Base-by-base conservation (phyloP, 2,329 filamentous ascomycete genomes). In the Myriosclerotinia duriaeana region DNA sequence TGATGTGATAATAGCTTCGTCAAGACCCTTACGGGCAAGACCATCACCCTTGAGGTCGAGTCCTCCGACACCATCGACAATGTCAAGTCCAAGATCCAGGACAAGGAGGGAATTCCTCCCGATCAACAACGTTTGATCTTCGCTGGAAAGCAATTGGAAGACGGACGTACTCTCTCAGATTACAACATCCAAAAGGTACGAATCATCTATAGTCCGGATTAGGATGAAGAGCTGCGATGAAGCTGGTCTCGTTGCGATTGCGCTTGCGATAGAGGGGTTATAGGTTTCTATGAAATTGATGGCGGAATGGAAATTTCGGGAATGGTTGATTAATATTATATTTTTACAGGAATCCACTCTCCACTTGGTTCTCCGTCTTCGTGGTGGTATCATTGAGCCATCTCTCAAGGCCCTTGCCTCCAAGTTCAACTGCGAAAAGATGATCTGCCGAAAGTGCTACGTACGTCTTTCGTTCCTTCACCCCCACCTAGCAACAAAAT, bases 381-480 rank as follows among this genome's bases (percentile, higher is more conserved):
- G 94, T 87, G 94, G 94, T 87, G 94, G 94, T 87, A 94, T 98
- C 86, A 97, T 97, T 79, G 94, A 98, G 88, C 95, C 95, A 78
- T 97, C 93, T 78, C 89, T 98, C 78, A 98, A 98, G 90, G 94
- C 92, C 76, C 89, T 98, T 73, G 94, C 94, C 80, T 93, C 90
- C 86, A 97, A 97, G 88, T 98, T 96, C 89, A 98, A 99, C 90
- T 98, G 94, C 91, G 95, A 98, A 76, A 97, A 97, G 90, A 94
- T 94, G 90, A 97, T 98, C 84, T 98, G 95, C 92, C 94, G 95
- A 87, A 98, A 99, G 91, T 99, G 95, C 91, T 98, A 98, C 84
- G 92, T 95, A 89, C 77, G 90, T 89, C 67, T 56, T 68, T 59
- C 46, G 54, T 20, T 22, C 15, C 50, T 34, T 46, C 17, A 52